A percentile compares a stretch with the other conserved stretches of the same genome.
Conservation (phyloP, 768 basidiomycete genomes). For the Chlorophyllum brunneum region DNA sequence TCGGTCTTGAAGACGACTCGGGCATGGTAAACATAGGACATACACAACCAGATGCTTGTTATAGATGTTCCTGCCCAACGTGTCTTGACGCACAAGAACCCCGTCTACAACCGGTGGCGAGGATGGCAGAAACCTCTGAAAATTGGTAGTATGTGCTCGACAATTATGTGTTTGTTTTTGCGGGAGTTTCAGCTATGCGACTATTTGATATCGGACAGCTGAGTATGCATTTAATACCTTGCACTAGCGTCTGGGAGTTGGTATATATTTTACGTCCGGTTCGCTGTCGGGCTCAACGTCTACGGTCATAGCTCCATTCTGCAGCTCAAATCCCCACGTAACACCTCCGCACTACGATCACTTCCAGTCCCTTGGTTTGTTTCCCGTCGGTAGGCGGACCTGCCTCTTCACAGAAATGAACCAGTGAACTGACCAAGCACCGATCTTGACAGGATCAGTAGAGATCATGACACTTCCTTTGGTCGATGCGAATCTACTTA, state of each 20-base stretch:
- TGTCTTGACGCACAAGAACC: conserved; percentile 62
- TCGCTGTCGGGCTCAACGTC: no score
- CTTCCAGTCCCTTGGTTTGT: conserved; percentile 69
- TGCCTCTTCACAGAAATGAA: no score
- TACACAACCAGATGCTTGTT: conserved; percentile 78
- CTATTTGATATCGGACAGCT: no score
- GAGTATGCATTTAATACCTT: conserved; percentile 72
- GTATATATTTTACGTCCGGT: conserved; percentile 23
- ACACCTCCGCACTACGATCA: conserved; percentile 77
- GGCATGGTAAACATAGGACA: no score
- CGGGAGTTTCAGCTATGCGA: conserved; percentile 76
- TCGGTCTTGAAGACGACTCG: no score
- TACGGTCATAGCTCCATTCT: no score
- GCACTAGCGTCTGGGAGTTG: conserved; percentile 73
- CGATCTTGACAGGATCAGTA: conserved; percentile 68
- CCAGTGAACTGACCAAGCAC: conserved; percentile 14
- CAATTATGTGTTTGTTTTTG: conserved; percentile 72
- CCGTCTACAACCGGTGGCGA: conserved; percentile 57
- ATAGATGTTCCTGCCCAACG: conserved; percentile 66
- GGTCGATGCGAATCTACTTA: conserved; percentile 82
- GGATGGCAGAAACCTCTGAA: conserved; percentile 58
- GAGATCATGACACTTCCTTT: conserved; percentile 77
- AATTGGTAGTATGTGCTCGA: conserved; percentile 77
- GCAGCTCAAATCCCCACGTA: no score
- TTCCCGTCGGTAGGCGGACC: conserved; percentile 59